phyloP scores from a whole-genome alignment of 129 eudicot species.

The Chrysanthemum seticuspe region DNA sequence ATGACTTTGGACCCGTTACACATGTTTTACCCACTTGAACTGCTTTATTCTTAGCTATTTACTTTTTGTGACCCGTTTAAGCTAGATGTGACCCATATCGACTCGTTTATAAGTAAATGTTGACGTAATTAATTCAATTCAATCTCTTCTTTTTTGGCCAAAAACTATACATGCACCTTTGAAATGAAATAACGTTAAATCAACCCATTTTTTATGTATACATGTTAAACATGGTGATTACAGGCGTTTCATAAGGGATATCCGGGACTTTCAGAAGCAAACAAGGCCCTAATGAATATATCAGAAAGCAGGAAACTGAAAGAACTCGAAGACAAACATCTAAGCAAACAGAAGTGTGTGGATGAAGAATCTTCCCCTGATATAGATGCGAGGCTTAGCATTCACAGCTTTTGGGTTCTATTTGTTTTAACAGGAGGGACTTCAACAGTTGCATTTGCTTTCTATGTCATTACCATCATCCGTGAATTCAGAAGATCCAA shows the following conservation, averaged over 20 bases:
- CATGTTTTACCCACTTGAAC: too few species aligned
- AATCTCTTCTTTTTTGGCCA: too few species aligned
- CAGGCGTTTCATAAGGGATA: slow-evolving; percentile 48
- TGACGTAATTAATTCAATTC: too few species aligned
- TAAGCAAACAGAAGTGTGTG: slow-evolving; percentile 29
- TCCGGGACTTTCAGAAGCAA: slow-evolving; percentile 29
- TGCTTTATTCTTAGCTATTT: too few species aligned
- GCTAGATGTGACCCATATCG: too few species aligned
- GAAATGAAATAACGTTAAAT: too few species aligned
- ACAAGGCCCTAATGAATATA: slow-evolving; percentile 36
- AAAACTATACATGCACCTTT: too few species aligned
- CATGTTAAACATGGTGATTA: background rate
- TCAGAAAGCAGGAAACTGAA: slow-evolving; percentile 35
- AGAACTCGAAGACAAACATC: slow-evolving; percentile 29
- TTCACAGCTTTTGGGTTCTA: slow-evolving; percentile 47
- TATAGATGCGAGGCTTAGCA: slow-evolving; percentile 33
- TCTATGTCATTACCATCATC: slow-evolving; percentile 17
- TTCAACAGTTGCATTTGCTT: slow-evolving; percentile 39
- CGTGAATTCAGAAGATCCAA: slow-evolving; percentile 18
- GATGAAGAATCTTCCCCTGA: slow-evolving; percentile 37
- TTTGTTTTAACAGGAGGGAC: slow-evolving; percentile 44
- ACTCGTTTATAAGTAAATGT: too few species aligned
- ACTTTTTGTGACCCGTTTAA: too few species aligned
- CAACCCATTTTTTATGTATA: background rate
- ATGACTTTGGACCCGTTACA: too few species aligned